Evolutionary conservation across 805 yeast genomes (phyloP), one percentile per base, ranked within the genome.

Genomic region (Lipomyces anomalus): DNA sequence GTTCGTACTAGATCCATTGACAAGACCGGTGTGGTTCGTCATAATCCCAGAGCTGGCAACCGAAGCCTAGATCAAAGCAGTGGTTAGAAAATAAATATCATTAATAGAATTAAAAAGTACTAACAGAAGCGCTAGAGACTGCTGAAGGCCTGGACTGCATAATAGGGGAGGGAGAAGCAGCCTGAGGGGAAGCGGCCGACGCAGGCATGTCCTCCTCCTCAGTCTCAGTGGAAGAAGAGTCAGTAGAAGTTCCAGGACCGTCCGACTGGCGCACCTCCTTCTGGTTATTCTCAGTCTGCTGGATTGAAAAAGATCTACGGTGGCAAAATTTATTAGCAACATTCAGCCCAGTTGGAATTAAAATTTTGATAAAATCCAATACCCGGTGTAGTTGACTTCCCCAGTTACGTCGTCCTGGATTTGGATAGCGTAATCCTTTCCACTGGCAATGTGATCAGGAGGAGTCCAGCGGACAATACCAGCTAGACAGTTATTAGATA

Each of bases 401-500:
- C 50, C 57, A 26, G 58, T 42, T 50, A 56, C 56, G 42, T 58
- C 59, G 35, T 56, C 61, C 43, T 49, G 45, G 43, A 65, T 65
- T 56, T 58, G 61, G 35, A 67, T 48, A 23, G 66, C 63, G 57
- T 67, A 67, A 44, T 57, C 44, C 38, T 38, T 29, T 33, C 68
- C 70, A 30, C 60, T 43, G 35, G 47, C 22, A 26, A 66, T 29
- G 33, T 52, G 44, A 41, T 44, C 38, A 36, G 70, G 71, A 32
- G 67, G 59, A 28, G 52, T 48, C 71, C 71, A 67, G 40, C 57
- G 50, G 42, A 62, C 67, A 35, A 62, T 58, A 45, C 70, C 71
- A 41, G 59, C 59, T 50, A 16, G 6, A 34, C 9, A 24, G 16
- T 41, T 24, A n/a, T n/a, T n/a, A 23, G 21, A 6, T 4, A 4